Evolutionary conservation across 331 rosid species (phyloP).

Genomic region (Erythrophleum ivorense): DNA sequence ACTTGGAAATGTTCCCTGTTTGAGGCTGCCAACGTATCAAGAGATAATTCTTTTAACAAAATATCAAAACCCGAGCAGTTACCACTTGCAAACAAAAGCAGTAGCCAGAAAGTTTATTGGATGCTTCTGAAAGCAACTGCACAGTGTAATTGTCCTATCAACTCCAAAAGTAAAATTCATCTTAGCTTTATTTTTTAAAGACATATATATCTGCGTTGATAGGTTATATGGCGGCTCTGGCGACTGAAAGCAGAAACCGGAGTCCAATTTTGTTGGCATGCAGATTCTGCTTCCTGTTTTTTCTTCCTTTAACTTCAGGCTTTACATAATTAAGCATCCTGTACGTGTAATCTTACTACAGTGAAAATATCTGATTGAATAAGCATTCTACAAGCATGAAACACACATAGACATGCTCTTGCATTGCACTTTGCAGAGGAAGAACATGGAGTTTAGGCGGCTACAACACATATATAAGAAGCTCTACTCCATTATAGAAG

Average conservation of each 20-base stretch:
- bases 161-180: slow-evolving; percentile 44
- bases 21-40: background rate
- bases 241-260: slow-evolving; percentile 42
- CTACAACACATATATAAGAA: slow-evolving; percentile 2
- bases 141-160: slow-evolving; percentile 46
- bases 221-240: slow-evolving; percentile 38
- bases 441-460: slow-evolving; percentile 11
- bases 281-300: slow-evolving; percentile 15
- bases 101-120: slow-evolving; percentile 41
- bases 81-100: slow-evolving; percentile 20
- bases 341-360: background rate
- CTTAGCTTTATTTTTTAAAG: slow-evolving; percentile 43
- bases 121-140: slow-evolving; percentile 41
- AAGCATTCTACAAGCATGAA: slow-evolving; percentile 4
- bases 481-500: slow-evolving; percentile 37
- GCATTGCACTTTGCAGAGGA: background rate
- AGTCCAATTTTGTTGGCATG: slow-evolving; percentile 43
- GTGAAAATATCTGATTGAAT: background rate
- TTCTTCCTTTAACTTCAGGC: slow-evolving; percentile 30
- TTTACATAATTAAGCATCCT: slow-evolving; percentile 32
- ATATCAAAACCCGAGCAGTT: slow-evolving; percentile 25
- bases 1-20: slow-evolving; percentile 30
- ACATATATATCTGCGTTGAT: slow-evolving; percentile 36
- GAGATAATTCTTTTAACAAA: slow-evolving; percentile 2
- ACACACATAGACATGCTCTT: slow-evolving; percentile 6